Base-by-base conservation (phyloP, 106 monocot species). In the Phalaenopsis equestris region DNA sequence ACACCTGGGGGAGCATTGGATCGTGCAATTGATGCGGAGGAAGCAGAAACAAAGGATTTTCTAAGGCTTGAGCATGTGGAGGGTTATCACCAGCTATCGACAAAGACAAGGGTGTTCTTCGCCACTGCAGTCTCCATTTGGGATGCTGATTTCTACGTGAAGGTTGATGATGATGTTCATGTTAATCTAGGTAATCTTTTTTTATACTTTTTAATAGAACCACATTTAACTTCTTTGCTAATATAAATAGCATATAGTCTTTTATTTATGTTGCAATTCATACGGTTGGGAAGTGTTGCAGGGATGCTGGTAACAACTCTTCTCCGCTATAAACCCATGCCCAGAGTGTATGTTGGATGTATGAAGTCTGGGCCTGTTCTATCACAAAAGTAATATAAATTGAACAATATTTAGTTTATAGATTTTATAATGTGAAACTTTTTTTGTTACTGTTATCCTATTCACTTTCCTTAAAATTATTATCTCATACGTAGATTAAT, bases 131-230 rank as follows among this genome's bases (percentile, higher is more conserved):
- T 84, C 39, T 78, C 96, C 73, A 83, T 86, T 2, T 96, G 96
- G 96, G 89, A 96, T 79, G 93, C 96, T 10, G 96, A 96, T 57
- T 93, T 96, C 87, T 92, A 93, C 41, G 85, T 93, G 70, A 96
- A 96, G 72, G 93, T 96, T 57, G 96, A 96, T 76, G 96, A 96
- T 55, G 96, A 96, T 56, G 91, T 96, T 55, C 96, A 96, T 79
- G 81, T 96, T 68, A 93, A 95, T 85, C 87, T 89, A 67, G 95
- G 95, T 90, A 30, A 82, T 48, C 24, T 0, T 45, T 74, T 74
- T 45, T 1, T 74, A 2, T 9, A 45, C 18, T 10, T 45, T 19
- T 42, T 43, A 2, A 0, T 19, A 72, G 1, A 39, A 23, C 38
- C 14, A 72, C 39, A 9, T 38, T 17, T 5, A 10, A 23, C n/a